Conservation (phyloP, 768 basidiomycete genomes). For the Mycena amicta region DNA sequence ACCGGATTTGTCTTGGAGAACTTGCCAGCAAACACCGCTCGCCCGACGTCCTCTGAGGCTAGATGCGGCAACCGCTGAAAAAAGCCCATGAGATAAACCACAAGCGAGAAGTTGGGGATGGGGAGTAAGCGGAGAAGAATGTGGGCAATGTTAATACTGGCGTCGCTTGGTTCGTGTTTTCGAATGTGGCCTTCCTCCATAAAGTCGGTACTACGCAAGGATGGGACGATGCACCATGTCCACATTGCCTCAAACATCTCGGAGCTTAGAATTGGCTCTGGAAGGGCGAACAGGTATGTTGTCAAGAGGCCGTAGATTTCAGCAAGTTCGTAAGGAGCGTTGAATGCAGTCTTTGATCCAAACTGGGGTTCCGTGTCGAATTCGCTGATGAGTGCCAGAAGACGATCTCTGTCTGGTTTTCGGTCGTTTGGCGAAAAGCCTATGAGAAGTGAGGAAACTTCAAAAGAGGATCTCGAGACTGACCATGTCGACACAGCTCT, state of each 20-base stretch:
- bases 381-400: slow-evolving; percentile 38
- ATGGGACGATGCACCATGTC: slow-evolving; percentile 36
- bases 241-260: slow-evolving; percentile 38
- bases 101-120: slow-evolving; percentile 41
- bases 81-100: slow-evolving; percentile 50
- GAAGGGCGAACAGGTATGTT: slow-evolving; percentile 43
- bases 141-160: slow-evolving; percentile 33
- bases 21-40: slow-evolving; percentile 35
- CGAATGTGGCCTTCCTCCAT: slow-evolving; percentile 19
- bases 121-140: slow-evolving; percentile 46
- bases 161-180: slow-evolving; percentile 20
- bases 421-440: slow-evolving; percentile 9
- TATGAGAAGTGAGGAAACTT: background rate
- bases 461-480: background rate
- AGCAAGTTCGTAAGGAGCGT: slow-evolving; percentile 38
- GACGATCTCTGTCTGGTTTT: slow-evolving; percentile 35
- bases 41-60: slow-evolving; percentile 37
- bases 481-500: slow-evolving; percentile 44
- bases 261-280: slow-evolving; percentile 40
- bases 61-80: slow-evolving; percentile 42
- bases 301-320: slow-evolving; percentile 45
- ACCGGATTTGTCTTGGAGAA: background rate
- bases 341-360: slow-evolving; percentile 31
- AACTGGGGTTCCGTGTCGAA: slow-evolving; percentile 38
- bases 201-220: slow-evolving; percentile 23